Evolutionary conservation across 163 green algal genomes (phyloP), one percentile per base, ranked within the genome.

Genomic region (Trebouxia gelatinosa): DNA sequence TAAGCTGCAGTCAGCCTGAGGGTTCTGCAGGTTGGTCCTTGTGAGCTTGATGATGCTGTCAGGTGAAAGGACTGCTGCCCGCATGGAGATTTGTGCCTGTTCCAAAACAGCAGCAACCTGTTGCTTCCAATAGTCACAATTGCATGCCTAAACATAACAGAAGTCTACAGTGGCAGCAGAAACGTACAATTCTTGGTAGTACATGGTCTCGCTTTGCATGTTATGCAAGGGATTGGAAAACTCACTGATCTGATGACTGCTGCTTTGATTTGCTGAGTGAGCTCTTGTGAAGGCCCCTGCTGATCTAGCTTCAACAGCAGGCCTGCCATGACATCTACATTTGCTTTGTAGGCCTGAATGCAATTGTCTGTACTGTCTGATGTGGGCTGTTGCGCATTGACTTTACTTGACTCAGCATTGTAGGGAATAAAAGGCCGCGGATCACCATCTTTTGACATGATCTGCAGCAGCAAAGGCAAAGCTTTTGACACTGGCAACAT

Each of bases 341-440:
- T 72, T 35, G 21, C 37, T 32, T 37, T 72, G 64, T 72, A 72
- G 21, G 26, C 32, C 26, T 72, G 64, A 43, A 72, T 72, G n/a
- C n/a, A n/a, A n/a, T n/a, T n/a, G n/a, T n/a, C n/a, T n/a, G n/a
- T n/a, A n/a, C n/a, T n/a, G n/a, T n/a, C n/a, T n/a, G n/a, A n/a
- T n/a, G n/a, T n/a, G n/a, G n/a, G n/a, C n/a, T n/a, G n/a, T n/a
- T n/a, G n/a, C n/a, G n/a, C n/a, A n/a, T n/a, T n/a, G n/a, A n/a
- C n/a, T n/a, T n/a, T n/a, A n/a, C n/a, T n/a, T n/a, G n/a, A n/a
- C n/a, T n/a, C n/a, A n/a, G n/a, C n/a, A n/a, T n/a, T n/a, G n/a
- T n/a, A n/a, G n/a, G n/a, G n/a, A n/a, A n/a, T n/a, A n/a, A n/a
- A n/a, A n/a, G n/a, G n/a, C n/a, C n/a, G n/a, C n/a, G n/a, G n/a